Evolutionary conservation across 805 yeast species (phyloP).

Genomic region (Lachancea cidri): DNA sequence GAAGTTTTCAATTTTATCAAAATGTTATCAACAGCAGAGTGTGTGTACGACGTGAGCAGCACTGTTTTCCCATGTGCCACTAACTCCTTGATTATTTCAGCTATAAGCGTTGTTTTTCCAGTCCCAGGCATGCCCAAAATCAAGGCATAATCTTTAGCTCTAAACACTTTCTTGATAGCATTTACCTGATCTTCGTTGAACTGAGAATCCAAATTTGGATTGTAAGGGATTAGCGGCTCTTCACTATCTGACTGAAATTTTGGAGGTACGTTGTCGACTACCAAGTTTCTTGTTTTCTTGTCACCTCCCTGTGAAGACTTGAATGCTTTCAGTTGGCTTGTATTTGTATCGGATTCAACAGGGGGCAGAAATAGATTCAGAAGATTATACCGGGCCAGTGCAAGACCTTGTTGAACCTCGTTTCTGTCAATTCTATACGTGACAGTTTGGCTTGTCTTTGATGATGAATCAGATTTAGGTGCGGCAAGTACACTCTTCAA

Average conservation of each 20-base stretch:
- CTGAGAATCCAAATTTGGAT: constrained; percentile 7
- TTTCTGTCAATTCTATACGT: constrained; percentile 74
- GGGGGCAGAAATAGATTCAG: constrained; percentile 54
- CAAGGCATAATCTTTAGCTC: constrained; percentile 69
- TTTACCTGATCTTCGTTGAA: constrained; percentile 67
- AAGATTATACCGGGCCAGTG: constrained; percentile 70
- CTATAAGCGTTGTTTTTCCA: constrained; percentile 88
- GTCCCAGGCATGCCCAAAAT: constrained; percentile 98
- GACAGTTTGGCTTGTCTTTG: constrained; percentile 2
- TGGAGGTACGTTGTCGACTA: constrained; percentile 33
- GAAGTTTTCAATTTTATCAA: constrained; percentile 59
- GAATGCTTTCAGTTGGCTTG: constrained; percentile 9
- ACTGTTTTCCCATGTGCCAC: constrained; percentile 58
- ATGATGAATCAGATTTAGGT: background rate
- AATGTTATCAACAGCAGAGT: constrained; percentile 94
- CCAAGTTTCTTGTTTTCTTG: constrained; percentile 26
- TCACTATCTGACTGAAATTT: constrained; percentile 15
- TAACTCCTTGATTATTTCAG: constrained; percentile 60
- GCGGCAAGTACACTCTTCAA: constrained; percentile 43
- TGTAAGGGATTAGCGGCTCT: constrained; percentile 21
- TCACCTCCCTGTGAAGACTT: constrained; percentile 36
- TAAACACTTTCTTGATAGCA: constrained; percentile 63
- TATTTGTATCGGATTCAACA: constrained; percentile 14
- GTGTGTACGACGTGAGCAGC: constrained; percentile 80
- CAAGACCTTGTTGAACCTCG: constrained; percentile 68